These are phyloP conservation scores for Vaccinium darrowii DNA, from an alignment of 148 eudicot genomes.

Conservation along the genomic window DNA sequence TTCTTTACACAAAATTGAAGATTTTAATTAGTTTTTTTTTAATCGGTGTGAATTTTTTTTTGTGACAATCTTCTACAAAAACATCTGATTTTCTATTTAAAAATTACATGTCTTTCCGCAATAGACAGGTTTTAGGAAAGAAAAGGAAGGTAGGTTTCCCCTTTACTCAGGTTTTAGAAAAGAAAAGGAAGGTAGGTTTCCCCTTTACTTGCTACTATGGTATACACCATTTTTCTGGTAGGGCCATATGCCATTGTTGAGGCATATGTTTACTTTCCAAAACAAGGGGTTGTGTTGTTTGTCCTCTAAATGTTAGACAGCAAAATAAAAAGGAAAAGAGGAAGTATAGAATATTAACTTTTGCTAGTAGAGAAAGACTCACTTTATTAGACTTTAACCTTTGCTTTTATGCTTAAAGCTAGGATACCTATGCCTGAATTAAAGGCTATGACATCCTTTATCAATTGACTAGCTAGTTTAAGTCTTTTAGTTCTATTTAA, in stretches of 20 bases:
- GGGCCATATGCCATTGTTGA: neutral
- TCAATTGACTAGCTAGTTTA: neutral
- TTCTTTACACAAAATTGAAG: neutral
- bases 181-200: neutral
- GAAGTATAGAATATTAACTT: neutral
- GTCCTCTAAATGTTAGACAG: slow-evolving; percentile 30
- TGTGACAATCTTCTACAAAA: neutral
- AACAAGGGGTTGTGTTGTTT: slow-evolving; percentile 27
- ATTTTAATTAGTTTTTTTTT: neutral
- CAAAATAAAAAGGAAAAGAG: slow-evolving; percentile 16
- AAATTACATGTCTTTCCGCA: neutral
- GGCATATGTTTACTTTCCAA: slow-evolving; percentile 21
- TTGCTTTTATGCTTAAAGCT: slow-evolving; percentile 20
- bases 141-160: neutral
- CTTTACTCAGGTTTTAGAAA: neutral
- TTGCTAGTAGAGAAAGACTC: slow-evolving; percentile 21
- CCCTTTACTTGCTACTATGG: too few species aligned
- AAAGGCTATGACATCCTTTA: neutral
- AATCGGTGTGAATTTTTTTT: neutral
- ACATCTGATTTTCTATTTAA: neutral
- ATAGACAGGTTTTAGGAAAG: neutral
- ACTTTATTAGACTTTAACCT: slow-evolving; percentile 25
- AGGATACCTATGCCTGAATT: slow-evolving; percentile 16
- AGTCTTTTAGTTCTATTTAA: neutral
- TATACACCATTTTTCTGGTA: neutral